Evolutionary conservation across 2,329 filamentous ascomycete species (phyloP), one percentile per base, ranked within the genome.

Genomic region (Paecilomyces sp.): DNA sequence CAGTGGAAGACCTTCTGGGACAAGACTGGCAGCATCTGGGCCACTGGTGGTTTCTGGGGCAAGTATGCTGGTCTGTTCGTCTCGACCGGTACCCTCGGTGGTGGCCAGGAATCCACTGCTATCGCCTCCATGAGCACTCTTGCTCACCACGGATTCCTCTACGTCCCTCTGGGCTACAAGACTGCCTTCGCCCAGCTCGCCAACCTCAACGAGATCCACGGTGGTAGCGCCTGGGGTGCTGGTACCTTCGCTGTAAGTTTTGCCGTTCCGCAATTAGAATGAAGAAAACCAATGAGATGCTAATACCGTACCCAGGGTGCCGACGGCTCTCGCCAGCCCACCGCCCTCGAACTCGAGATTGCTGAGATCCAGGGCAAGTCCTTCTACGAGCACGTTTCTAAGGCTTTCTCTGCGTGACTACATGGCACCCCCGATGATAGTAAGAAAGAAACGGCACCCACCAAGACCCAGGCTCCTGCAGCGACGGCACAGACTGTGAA

Each of bases 1-100:
- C 94, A 99, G 80, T 97, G 90, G 90, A 97, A 94, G 83, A 77
- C 75, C 58, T 81, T 80, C 74, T 95, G 92, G 90, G 94, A 99
- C 82, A 84, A 85, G 78, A 92, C 91, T 25, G 93, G 93, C 71
- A 82, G 84, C 67, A 89, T 94, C 77, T 97, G 94, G 94, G 79
- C 83, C 62, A 75, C 78, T 13, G 93, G 93, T 63, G 86, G 81
- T 67, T 92, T 84, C 82, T 86, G 82, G 78, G 92, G 92, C 80
- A 97, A 97, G 83, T 88, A 91, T 71, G 93, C 89, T 58, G 93
- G 93, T 70, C 66, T 97, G 63, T 99, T 99, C 84, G 79, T 99
- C 76, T 91, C 88, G 63, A 95, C 91, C n/a, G 92, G 81, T 62
- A 88, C 87, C 60, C 81, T 81, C 58, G 94, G 94, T 63, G 94